phyloP scores from a whole-genome alignment of 164 flowering plant species.

The Magnolia kwangsiensis region DNA sequence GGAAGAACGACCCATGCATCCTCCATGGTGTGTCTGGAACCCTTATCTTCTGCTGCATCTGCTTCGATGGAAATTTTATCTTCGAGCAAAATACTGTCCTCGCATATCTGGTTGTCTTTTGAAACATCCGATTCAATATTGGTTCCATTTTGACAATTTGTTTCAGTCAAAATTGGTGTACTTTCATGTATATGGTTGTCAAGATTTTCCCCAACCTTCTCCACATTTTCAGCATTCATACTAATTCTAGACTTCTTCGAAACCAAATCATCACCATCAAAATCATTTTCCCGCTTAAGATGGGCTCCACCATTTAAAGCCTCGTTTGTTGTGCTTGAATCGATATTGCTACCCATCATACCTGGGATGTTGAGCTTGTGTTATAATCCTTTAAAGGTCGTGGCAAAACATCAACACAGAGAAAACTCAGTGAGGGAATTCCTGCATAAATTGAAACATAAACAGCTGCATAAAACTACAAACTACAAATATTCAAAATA shows the following conservation, averaged over 20 bases:
- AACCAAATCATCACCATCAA: constrained; percentile 5
- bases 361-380: not conserved
- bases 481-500: too few relatives aligned
- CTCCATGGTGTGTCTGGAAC: constrained; percentile 84
- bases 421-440: not conserved
- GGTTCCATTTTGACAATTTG: not conserved
- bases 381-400: not conserved
- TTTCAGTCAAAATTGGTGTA: not conserved
- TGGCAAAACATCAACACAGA: not conserved
- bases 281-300: constrained; percentile 20
- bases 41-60: constrained; percentile 84
- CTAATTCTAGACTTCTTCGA: constrained; percentile 22
- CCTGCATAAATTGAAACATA: not conserved
- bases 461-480: too few relatives aligned
- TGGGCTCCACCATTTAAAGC: constrained; percentile 1
- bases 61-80: constrained; percentile 43
- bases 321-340: constrained; percentile 1
- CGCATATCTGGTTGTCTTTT: constrained; percentile 7
- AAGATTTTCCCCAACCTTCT: constrained; percentile 13
- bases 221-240: constrained; percentile 8
- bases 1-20: constrained; percentile 77
- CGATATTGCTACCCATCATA: constrained; percentile 11
- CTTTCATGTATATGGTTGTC: not conserved
- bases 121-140: not conserved
- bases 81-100: constrained; percentile 3